These are phyloP conservation scores for Candolleomyces eurysporus DNA, from an alignment of 768 basidiomycete species.

Conservation along the genomic window DNA sequence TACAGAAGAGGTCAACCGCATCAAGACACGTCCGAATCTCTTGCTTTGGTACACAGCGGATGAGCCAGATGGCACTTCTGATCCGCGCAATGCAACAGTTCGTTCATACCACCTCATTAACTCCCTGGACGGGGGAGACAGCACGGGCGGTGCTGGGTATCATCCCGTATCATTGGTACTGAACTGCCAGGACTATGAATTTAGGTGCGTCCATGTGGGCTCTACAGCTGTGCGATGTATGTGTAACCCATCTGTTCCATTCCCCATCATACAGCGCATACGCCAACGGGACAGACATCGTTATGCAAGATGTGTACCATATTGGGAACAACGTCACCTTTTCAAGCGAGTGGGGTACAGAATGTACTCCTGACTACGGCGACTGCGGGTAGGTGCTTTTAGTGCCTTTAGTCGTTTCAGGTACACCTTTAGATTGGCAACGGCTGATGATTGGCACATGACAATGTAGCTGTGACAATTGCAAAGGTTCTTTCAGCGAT, in stretches of 20 bases:
- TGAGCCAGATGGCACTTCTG: slow-evolving; percentile 70
- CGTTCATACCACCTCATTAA: slow-evolving; percentile 56
- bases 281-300: slow-evolving; percentile 62
- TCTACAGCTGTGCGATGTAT: neutral
- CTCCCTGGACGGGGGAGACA: slow-evolving; percentile 51
- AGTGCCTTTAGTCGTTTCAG: neutral
- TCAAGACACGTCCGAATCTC: slow-evolving; percentile 68
- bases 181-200: slow-evolving; percentile 68
- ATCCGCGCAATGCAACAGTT: slow-evolving; percentile 61
- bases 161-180: slow-evolving; percentile 68
- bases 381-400: slow-evolving; percentile 62
- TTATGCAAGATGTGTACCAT: slow-evolving; percentile 67
- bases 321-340: slow-evolving; percentile 63
- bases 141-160: slow-evolving; percentile 50
- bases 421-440: no score
- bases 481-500: slow-evolving; percentile 68
- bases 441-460: neutral
- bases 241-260: neutral
- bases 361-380: slow-evolving; percentile 64
- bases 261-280: slow-evolving; percentile 26
- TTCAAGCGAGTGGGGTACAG: slow-evolving; percentile 58
- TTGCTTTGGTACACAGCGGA: slow-evolving; percentile 75
- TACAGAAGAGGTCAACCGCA: slow-evolving; percentile 61
- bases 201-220: slow-evolving; percentile 30
- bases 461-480: slow-evolving; percentile 49